Evolutionary conservation across 345 rosid genomes (phyloP).

Genomic region (Salix viminalis): DNA sequence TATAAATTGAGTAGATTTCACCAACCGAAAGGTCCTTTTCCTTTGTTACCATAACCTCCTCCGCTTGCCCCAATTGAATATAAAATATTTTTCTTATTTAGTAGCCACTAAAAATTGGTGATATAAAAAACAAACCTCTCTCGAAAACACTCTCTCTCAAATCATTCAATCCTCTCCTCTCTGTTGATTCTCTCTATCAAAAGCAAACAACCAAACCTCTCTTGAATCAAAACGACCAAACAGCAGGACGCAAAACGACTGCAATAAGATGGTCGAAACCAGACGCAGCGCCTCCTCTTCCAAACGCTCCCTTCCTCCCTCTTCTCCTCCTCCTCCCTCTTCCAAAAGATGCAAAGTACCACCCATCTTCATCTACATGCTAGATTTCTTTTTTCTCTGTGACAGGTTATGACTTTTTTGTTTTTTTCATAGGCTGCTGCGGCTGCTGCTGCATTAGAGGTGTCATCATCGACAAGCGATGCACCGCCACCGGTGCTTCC

Average conservation of each 20-base stretch:
- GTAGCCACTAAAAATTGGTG: not conserved
- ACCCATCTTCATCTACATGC: not conserved
- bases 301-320: constrained; percentile 54
- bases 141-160: not conserved
- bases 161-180: not conserved
- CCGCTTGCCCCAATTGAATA: not conserved
- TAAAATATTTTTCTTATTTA: not conserved
- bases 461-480: constrained; percentile 53
- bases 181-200: not conserved
- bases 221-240: not conserved
- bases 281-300: constrained; percentile 82
- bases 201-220: not conserved
- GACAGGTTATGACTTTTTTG: constrained; percentile 11
- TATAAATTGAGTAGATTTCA: not conserved
- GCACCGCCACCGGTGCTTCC: constrained; percentile 24
- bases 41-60: not conserved
- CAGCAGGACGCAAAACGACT: not conserved
- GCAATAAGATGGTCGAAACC: constrained; percentile 76
- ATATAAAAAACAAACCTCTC: not conserved
- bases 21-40: not conserved
- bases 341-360: constrained; percentile 77
- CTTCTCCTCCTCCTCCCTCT: constrained; percentile 45
- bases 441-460: constrained; percentile 36
- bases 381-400: not conserved
- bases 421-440: constrained; percentile 31